Percentiles rank a stretch among this genome's conserved stretches.
Evolutionary conservation across 345 rosid species (phyloP).

Genomic region (Eucalyptus globulus): DNA sequence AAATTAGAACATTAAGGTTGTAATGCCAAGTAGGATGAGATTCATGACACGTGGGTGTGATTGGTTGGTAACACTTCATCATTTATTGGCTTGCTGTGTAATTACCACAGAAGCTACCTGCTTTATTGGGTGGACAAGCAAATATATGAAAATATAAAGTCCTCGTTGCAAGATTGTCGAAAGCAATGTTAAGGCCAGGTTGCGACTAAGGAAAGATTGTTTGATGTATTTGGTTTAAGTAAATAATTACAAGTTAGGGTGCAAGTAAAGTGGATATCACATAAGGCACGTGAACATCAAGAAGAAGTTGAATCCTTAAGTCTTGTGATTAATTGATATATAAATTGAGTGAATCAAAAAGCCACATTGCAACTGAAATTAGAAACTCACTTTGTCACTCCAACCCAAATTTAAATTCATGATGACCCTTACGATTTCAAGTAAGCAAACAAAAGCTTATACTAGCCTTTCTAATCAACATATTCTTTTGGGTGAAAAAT

Average conservation of each 20-base stretch:
- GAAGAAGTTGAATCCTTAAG: neutral
- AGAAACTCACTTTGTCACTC: neutral
- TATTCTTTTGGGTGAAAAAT: neutral
- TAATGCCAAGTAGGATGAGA: neutral
- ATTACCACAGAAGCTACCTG: neutral
- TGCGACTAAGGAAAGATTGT: neutral
- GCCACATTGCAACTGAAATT: fast-evolving
- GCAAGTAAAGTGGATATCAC: neutral
- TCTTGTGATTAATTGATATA: neutral
- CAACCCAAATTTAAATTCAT: too few relatives aligned
- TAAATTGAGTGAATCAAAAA: neutral
- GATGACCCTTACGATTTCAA: neutral
- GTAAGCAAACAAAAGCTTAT: neutral
- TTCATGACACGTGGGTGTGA: fast-evolving
- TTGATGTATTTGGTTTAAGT: neutral
- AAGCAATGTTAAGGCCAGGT: neutral
- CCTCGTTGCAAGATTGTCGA: neutral
- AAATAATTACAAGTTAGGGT: neutral
- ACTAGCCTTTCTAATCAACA: neutral
- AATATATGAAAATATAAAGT: neutral
- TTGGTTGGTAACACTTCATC: fast-evolving
- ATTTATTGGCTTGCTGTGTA: fast-evolving
- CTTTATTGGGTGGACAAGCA: neutral
- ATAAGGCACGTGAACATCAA: neutral
- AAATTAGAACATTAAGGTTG: neutral